Evolutionary conservation across 2,329 filamentous ascomycete genomes (phyloP).

Genomic region (Camptophora hylomeconis): DNA sequence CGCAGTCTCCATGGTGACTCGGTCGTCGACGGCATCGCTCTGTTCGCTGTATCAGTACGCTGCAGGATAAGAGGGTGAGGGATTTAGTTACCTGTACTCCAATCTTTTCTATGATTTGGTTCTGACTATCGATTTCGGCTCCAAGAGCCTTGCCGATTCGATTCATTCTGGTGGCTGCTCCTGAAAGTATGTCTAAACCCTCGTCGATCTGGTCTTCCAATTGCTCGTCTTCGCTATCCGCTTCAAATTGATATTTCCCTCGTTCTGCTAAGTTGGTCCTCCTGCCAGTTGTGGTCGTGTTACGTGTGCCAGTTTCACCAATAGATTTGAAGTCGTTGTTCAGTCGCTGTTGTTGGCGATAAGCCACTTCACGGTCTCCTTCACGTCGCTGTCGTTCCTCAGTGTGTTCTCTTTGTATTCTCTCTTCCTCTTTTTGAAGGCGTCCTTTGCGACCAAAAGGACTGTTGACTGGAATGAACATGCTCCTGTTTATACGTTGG

Average conservation of each 20-base stretch:
- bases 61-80: background rate
- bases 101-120: constrained; percentile 64
- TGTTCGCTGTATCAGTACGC: constrained; percentile 7
- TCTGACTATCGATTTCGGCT: constrained; percentile 63
- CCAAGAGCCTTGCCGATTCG: constrained; percentile 61
- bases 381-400: constrained; percentile 44
- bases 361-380: constrained; percentile 42
- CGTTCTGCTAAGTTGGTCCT: constrained; percentile 45
- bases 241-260: constrained; percentile 66
- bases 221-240: constrained; percentile 55
- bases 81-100: constrained; percentile 52
- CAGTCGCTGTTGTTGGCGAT: constrained; percentile 40
- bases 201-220: constrained; percentile 61
- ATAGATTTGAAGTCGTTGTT: constrained; percentile 55
- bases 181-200: constrained; percentile 47
- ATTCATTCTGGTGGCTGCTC: constrained; percentile 58
- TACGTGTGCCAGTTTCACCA: constrained; percentile 39
- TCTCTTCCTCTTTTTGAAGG: constrained; percentile 50
- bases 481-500: constrained; percentile 73
- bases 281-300: constrained; percentile 25
- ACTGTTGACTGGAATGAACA: constrained; percentile 74
- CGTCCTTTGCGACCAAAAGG: constrained; percentile 62
- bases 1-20: constrained; percentile 16
- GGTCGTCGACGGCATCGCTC: constrained; percentile 19
- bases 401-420: constrained; percentile 53